These are phyloP conservation scores for Nicotiana tabacum DNA, from an alignment of 257 asterid species.

Conservation along the genomic window DNA sequence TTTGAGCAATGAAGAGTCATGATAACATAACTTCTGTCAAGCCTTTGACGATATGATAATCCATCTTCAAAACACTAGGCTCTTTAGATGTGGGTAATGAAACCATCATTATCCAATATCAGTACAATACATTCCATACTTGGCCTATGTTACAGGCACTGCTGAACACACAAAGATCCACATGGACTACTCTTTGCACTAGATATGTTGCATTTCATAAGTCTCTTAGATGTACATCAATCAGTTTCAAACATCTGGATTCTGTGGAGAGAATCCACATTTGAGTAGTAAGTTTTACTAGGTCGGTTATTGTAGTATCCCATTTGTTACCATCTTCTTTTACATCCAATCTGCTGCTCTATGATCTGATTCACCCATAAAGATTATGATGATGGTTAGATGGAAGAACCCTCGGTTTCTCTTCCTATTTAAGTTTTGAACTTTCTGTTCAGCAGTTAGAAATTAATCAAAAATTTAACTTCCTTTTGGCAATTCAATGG, in stretches of 20 bases:
- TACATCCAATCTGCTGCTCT: neutral
- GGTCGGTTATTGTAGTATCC: neutral
- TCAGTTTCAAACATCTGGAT: neutral
- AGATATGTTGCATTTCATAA: neutral
- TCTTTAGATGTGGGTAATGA: neutral
- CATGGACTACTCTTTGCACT: neutral
- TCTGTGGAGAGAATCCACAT: too few species aligned
- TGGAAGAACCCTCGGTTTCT: neutral
- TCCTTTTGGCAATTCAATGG: slow-evolving; percentile 19
- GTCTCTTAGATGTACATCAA: neutral
- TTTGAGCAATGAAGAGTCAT: neutral
- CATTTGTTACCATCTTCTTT: neutral
- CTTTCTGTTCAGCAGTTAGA: too few species aligned
- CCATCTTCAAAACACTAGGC: neutral
- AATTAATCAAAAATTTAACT: slow-evolving; percentile 16
- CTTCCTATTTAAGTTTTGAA: neutral
- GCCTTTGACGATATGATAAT: neutral
- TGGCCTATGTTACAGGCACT: neutral
- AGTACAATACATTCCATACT: neutral
- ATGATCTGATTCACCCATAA: neutral
- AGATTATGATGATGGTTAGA: neutral
- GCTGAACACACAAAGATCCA: neutral
- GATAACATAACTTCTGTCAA: neutral
- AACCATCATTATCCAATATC: neutral
- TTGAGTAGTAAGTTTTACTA: neutral